phyloP scores from a whole-genome alignment of 2,329 filamentous ascomycete genomes.

The Zasmidium citrigriseum region DNA sequence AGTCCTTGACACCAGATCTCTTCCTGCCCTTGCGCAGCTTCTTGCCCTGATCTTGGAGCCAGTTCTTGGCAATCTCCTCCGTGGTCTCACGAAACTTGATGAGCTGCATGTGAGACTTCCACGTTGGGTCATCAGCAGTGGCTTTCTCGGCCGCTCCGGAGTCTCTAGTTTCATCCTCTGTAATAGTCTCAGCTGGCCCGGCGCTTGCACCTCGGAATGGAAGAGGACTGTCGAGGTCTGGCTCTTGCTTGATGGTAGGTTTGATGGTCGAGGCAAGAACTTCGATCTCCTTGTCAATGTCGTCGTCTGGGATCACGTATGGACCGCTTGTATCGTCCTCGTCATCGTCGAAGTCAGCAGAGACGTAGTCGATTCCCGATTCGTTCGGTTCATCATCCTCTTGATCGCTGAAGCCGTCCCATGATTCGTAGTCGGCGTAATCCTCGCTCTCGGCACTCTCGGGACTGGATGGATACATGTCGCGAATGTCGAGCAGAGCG shows the following conservation, averaged over 20 bases:
- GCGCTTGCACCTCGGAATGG: neutral
- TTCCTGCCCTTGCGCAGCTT: conserved; percentile 1
- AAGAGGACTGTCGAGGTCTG: too few relatives aligned
- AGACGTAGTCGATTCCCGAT: neutral
- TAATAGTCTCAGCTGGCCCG: too few relatives aligned
- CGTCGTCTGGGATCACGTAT: neutral
- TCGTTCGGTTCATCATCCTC: neutral
- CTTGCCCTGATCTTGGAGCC: conserved; percentile 6
- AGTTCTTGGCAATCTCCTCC: conserved; percentile 12
- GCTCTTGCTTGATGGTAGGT: too few relatives aligned
- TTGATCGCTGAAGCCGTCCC: conserved; percentile 1
- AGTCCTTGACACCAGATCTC: neutral
- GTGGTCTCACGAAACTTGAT: conserved; percentile 11
- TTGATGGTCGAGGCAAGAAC: neutral
- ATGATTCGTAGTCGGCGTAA: neutral
- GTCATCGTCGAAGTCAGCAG: conserved; percentile 6
- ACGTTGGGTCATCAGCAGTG: neutral
- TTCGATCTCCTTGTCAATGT: conserved; percentile 2
- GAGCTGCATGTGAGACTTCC: conserved; percentile 11
- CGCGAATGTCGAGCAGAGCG: neutral
- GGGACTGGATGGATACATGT: neutral
- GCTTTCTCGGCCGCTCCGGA: neutral
- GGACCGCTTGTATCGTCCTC: neutral
- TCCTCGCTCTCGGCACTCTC: neutral
- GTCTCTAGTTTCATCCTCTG: too few relatives aligned